A percentile compares a stretch with the other conserved stretches of the same genome.
phyloP scores from a whole-genome alignment of 2,329 filamentous ascomycete species.

The Bipolaris oryzae region DNA sequence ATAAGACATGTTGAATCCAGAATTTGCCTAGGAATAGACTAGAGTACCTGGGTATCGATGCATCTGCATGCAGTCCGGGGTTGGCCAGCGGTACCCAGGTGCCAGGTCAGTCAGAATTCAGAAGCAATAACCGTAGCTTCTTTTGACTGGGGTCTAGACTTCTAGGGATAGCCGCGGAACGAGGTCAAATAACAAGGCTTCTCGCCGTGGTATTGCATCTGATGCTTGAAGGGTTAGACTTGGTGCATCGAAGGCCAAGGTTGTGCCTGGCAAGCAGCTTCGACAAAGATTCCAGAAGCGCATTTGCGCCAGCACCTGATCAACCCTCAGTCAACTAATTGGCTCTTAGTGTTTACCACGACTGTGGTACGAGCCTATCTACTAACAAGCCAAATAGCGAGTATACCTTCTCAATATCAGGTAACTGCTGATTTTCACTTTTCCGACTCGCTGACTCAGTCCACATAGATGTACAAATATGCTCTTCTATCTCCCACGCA shows the following conservation, averaged over 20 bases:
- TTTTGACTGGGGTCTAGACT: neutral
- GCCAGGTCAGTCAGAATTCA: neutral
- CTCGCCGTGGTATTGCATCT: neutral
- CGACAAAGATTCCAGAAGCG: neutral
- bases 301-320: too few relatives aligned
- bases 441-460: too few relatives aligned
- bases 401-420: too few relatives aligned
- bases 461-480: too few relatives aligned
- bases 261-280: neutral
- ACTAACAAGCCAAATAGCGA: neutral
- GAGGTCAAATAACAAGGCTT: neutral
- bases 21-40: neutral
- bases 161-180: neutral
- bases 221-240: neutral
- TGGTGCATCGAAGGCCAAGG: neutral
- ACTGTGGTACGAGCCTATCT: neutral
- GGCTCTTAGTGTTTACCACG: neutral
- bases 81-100: neutral
- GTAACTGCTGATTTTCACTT: too few relatives aligned
- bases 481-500: too few relatives aligned
- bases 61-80: conserved; percentile 1
- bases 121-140: neutral
- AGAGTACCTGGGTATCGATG: neutral
- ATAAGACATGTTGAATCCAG: neutral
- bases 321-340: neutral